Conservation (phyloP, 2,329 filamentous ascomycete species). For the Cladophialophora immunda region DNA sequence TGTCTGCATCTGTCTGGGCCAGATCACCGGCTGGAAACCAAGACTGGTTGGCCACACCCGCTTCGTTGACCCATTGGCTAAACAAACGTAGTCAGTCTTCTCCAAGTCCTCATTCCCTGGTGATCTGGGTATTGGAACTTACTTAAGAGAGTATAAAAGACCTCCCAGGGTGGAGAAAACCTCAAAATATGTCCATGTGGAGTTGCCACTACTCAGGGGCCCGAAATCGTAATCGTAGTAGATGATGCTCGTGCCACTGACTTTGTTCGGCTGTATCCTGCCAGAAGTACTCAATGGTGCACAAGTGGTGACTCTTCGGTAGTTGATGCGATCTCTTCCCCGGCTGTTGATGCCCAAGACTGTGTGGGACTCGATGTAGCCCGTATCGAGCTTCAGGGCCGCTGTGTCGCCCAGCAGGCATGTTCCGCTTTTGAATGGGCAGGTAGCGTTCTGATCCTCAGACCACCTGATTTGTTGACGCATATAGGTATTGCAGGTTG, state of each 20-base stretch:
- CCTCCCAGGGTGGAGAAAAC: neutral
- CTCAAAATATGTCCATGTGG: neutral
- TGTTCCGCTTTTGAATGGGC: constrained; percentile 33
- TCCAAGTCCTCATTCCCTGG: neutral
- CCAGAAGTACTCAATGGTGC: constrained; percentile 29
- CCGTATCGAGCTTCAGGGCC: constrained; percentile 31
- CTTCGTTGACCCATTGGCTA: neutral
- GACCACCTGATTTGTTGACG: constrained; percentile 17
- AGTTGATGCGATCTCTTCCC: constrained; percentile 38
- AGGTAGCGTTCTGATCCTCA: constrained; percentile 25
- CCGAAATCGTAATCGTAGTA: constrained; percentile 23
- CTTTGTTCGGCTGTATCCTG: neutral
- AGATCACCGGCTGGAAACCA: neutral
- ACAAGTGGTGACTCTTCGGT: constrained; percentile 41
- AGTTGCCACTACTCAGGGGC: neutral
- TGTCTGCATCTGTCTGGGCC: neutral
- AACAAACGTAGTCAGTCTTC: neutral
- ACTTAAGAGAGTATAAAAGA: neutral
- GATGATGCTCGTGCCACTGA: constrained; percentile 17
- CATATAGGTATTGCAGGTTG: neutral
- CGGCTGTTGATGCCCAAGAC: constrained; percentile 44
- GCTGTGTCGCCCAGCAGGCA: neutral
- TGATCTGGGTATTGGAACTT: neutral
- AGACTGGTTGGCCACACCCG: neutral
- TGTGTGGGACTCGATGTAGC: constrained; percentile 40